A percentile compares a stretch with the other conserved stretches of the same genome.
These are phyloP conservation scores for Cyclospora cayetanensis DNA, from an alignment of 169 alveolate species.

Conservation along the genomic window DNA sequence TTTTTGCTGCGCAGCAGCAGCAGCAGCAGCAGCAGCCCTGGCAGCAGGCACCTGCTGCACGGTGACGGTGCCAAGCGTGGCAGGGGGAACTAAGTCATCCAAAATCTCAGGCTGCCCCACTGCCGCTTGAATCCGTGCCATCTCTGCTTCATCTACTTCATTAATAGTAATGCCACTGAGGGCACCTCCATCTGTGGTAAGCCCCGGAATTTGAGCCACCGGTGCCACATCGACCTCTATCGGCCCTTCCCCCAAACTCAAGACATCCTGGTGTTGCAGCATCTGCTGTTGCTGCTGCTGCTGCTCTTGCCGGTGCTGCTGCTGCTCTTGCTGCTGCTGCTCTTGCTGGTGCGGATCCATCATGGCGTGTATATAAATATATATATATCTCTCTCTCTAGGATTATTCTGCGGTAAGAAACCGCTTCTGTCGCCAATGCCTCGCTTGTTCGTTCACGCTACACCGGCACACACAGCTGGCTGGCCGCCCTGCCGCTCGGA, in stretches of 20 bases:
- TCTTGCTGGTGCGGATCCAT: no score
- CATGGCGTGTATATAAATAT: no score
- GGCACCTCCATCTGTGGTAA: constrained; percentile 63
- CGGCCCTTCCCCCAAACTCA: constrained; percentile 61
- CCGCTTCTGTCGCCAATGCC: no score
- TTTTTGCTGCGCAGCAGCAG: constrained; percentile 38
- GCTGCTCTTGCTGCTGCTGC: constrained; percentile 2
- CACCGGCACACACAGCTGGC: no score
- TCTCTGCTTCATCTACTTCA: constrained; percentile 57
- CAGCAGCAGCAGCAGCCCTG: constrained; percentile 43
- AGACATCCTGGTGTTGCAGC: constrained; percentile 57
- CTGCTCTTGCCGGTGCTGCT: constrained; percentile 31
- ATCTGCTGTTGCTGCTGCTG: constrained; percentile 45
- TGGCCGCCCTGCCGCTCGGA: no score
- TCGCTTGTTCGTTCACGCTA: no score
- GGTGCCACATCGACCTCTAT: constrained; percentile 63
- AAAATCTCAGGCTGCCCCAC: constrained; percentile 20
- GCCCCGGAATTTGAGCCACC: constrained; percentile 58
- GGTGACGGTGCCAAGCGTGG: constrained; percentile 58
- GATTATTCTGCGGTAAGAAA: no score
- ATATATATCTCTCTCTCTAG: no score
- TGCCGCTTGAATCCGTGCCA: constrained; percentile 47
- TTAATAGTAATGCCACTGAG: constrained; percentile 59
- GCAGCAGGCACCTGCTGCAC: constrained; percentile 66
- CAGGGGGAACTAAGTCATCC: constrained; percentile 58